These are phyloP conservation scores for Ophiostoma angusticollis DNA, from an alignment of 2,329 filamentous ascomycete genomes.

Conservation along the genomic window DNA sequence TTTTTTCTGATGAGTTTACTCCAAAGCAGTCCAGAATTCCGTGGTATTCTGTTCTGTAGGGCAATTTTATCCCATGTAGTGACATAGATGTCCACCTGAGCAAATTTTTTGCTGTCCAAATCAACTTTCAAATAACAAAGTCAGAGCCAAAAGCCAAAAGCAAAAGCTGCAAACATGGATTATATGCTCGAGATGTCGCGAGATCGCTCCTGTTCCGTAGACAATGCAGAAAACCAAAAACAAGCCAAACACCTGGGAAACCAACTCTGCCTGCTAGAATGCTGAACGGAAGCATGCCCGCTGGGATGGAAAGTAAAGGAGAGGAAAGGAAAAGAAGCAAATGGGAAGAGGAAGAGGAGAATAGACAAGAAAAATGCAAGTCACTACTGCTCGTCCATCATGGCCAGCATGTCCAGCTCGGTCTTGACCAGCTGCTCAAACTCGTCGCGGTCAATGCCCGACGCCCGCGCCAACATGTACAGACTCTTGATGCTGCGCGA, in stretches of 20 bases:
- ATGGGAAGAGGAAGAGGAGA: not conserved
- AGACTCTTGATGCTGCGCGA: slow-evolving; percentile 65
- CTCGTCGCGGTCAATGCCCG: slow-evolving; percentile 61
- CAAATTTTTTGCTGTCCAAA: no score
- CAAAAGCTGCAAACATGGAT: no score
- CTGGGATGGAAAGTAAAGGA: no score
- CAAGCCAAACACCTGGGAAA: no score
- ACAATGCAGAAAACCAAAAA: not conserved
- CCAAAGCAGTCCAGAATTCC: no score
- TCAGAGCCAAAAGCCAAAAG: not conserved
- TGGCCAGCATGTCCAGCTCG: slow-evolving; percentile 55
- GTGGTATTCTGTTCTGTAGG: no score
- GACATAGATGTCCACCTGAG: no score
- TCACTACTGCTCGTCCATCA: slow-evolving; percentile 46
- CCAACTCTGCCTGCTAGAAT: no score
- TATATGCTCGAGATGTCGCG: no score
- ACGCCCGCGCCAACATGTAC: slow-evolving; percentile 55
- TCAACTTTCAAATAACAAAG: not conserved
- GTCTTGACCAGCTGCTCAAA: slow-evolving; percentile 60
- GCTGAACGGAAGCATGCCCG: no score
- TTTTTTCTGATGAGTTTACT: not conserved
- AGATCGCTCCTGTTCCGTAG: no score
- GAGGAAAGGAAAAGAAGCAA: not conserved
- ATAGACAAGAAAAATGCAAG: slow-evolving; percentile 2
- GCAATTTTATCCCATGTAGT: no score